A percentile compares a stretch with the other conserved stretches of the same genome.
Conservation (phyloP, 1,284 basidiomycete species). For the Calocybe gambosa region DNA sequence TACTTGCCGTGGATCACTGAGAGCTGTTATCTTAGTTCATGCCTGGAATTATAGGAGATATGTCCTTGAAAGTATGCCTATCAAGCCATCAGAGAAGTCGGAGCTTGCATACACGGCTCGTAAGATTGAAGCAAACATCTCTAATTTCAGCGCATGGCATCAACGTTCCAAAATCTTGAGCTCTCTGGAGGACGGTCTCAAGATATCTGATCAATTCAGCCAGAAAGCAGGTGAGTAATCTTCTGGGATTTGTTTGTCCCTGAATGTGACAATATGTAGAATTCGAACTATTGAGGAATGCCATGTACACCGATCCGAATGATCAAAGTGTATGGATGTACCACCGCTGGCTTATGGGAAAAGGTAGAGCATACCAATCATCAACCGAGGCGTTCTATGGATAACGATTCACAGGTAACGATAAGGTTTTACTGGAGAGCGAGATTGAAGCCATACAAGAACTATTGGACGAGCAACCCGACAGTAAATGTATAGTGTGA, state of each 20-base stretch:
- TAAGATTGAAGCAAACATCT: conserved; percentile 94
- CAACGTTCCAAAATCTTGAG: conserved; percentile 83
- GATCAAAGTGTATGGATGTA: conserved; percentile 99
- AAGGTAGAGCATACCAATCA: conserved; percentile 40
- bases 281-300: conserved; percentile 88
- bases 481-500: conserved; percentile 82
- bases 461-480: conserved; percentile 85
- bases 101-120: conserved; percentile 81
- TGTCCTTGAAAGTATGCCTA: conserved; percentile 66
- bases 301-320: conserved; percentile 93
- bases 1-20: not conserved
- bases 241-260: not conserved
- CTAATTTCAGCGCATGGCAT: conserved; percentile 99
- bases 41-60: conserved; percentile 92
- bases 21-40: conserved; percentile 53
- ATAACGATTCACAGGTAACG: conserved; percentile 38
- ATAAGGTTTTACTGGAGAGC: conserved; percentile 52
- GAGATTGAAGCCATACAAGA: conserved; percentile 83
- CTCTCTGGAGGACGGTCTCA: conserved; percentile 58
- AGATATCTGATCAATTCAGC: conserved; percentile 43
- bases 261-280: conserved; percentile 42
- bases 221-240: conserved; percentile 54
- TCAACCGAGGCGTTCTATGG: not conserved
- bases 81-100: conserved; percentile 40
- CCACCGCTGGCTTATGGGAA: conserved; percentile 90